Base-by-base conservation (phyloP, 2,329 filamentous ascomycete genomes). In the Fusarium oxysporum region DNA sequence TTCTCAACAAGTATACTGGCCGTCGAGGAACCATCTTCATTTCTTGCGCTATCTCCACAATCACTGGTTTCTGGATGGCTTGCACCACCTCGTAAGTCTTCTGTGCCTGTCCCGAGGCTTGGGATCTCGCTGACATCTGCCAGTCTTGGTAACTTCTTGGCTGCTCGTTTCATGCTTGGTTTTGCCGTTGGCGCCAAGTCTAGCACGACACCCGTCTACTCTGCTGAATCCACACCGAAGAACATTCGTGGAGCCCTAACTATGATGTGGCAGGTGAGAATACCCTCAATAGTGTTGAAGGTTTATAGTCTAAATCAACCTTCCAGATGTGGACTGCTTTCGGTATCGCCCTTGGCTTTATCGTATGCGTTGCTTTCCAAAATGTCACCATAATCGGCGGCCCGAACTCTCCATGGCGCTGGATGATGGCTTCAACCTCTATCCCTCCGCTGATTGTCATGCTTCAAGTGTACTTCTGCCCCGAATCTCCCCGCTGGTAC, bases 11-110 rank as follows among this genome's bases (percentile, higher is more conserved):
- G 65, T 87, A 82, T 76, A 89, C 91, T 61, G 90, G 90, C 10
- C 87, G 90, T 38, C 86, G 90, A 4, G 89, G 90, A 33, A 91
- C 89, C 8, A 91, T 92, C 57, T 91, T 91, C 77, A 85, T 91
- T 61, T 89, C 89, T 5, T 90, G 89, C 65, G 84, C 87, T 58
- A 84, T 81, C 66, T 89, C 88, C 81, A 79, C 81, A 83, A n/a
- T 79, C 85, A 68, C 81, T 81, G 54, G 86, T 81, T 44, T 89
- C 88, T 78, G 88, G 89, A 58, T 92, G 89, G 89, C 80, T 6
- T 65, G 86, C 80, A 82, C 86, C 67, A 84, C 90, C 51, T 87
- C 88, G 51, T 86, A 88, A 55, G 90, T 90, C 69, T 10, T 1
- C 0, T 4, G 0, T 16, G 8, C 1, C 3, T 23, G 2, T 5